Percentiles rank a stretch among this genome's conserved stretches.
Evolutionary conservation across 1,284 basidiomycete species (phyloP).

Genomic region (Leccinum colubrinum): DNA sequence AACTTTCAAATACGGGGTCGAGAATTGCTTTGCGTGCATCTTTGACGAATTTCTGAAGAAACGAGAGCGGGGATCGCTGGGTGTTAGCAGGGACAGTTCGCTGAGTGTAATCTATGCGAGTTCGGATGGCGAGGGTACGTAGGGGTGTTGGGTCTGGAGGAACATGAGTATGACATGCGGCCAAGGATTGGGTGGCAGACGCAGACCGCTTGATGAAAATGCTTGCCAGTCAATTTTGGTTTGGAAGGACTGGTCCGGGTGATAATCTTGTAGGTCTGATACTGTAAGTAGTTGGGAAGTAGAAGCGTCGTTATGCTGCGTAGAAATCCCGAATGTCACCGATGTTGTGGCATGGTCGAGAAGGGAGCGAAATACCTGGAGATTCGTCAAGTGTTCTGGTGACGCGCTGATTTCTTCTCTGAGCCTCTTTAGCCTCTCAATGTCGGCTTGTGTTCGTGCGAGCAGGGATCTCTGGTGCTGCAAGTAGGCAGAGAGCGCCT

Average conservation of each 20-base stretch:
- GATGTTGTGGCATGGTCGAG: not conserved
- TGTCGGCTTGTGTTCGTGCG: conserved; percentile 56
- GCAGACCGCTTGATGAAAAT: conserved; percentile 32
- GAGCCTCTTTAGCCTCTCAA: conserved; percentile 49
- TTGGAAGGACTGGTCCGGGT: conserved; percentile 31
- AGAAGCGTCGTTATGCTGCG: conserved; percentile 11
- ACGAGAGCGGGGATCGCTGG: conserved; percentile 50
- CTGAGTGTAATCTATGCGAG: conserved; percentile 36
- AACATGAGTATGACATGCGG: conserved; percentile 6
- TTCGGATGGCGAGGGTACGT: conserved; percentile 40
- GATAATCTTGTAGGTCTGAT: conserved; percentile 37
- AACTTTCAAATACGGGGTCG: conserved; percentile 54
- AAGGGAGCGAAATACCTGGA: conserved; percentile 32
- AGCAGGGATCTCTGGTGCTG: conserved; percentile 56
- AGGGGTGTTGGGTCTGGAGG: conserved; percentile 43
- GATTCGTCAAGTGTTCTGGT: conserved; percentile 32
- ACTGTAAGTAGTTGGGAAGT: conserved; percentile 8
- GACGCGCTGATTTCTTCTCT: conserved; percentile 35
- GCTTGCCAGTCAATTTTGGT: conserved; percentile 31
- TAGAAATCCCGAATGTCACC: not conserved
- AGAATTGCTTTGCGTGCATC: conserved; percentile 50
- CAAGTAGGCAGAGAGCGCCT: conserved; percentile 66
- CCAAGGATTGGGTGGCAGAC: conserved; percentile 2
- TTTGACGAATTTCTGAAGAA: conserved; percentile 61
- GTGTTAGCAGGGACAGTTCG: conserved; percentile 36